Conservation (phyloP, 495 filamentous ascomycete species). For the Penicillium goetzii region DNA sequence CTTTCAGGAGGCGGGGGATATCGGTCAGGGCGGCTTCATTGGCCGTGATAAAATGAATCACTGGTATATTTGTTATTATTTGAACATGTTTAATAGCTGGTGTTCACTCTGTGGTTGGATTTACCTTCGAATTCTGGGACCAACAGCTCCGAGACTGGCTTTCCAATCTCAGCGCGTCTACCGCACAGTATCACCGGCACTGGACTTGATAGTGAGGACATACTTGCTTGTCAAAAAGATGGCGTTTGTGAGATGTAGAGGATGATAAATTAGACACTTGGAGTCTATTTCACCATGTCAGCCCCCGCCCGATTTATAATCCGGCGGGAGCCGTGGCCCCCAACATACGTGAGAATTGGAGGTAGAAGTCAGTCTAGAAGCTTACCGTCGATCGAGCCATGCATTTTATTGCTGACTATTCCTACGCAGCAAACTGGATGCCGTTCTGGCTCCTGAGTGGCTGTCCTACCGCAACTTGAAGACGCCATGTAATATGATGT, state of each 20-base stretch:
- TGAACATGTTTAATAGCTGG: not conserved
- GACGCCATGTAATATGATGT: not conserved
- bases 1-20: constrained; percentile 34
- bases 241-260: not conserved
- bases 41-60: constrained; percentile 35
- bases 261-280: not conserved
- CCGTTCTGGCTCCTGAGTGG: not conserved
- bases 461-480: not conserved
- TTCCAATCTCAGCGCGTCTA: constrained; percentile 30
- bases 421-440: not conserved
- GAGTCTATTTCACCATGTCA: not conserved
- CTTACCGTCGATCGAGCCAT: not conserved
- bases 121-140: constrained; percentile 38
- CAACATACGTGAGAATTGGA: not conserved
- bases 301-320: not conserved
- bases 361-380: not conserved
- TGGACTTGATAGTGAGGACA: constrained; percentile 13
- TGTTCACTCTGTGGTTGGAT: not conserved
- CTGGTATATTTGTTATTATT: constrained; percentile 13
- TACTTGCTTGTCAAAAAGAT: not conserved
- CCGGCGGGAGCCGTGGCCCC: not conserved
- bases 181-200: constrained; percentile 32
- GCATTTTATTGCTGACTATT: not conserved
- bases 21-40: constrained; percentile 27
- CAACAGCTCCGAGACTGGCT: constrained; percentile 29